Evolutionary conservation across 1,284 basidiomycete genomes (phyloP), one percentile per base, ranked within the genome.

Genomic region (Cerioporus squamosus): DNA sequence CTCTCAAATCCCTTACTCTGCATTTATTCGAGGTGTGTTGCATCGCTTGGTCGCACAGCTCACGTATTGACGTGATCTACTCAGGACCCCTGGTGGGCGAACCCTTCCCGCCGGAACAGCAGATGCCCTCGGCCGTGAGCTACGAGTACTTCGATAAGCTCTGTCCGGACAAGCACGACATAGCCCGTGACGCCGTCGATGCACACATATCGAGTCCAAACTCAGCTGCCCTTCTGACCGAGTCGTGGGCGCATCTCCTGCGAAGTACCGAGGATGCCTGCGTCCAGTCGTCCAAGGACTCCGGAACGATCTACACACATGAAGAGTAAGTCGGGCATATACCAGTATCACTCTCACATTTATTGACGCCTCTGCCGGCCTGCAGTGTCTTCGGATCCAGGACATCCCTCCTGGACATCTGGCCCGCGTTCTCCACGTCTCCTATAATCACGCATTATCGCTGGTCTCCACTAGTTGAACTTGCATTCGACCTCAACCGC

Each of bases 1-100:
- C 0, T 76, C 82, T 0, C 75, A 77, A 3, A 80, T 88, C 40
- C 88, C 88, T 0, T 68, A 88, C 23, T 83, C 85, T 33, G 84
- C 84, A 0, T 81, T 87, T 56, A 73, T 88, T n/a, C 76, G 80
- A 0, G 86, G 71, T 71, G 40, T 10, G 42, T 33, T 15, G 20
- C 6, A 18, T n/a, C 14, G 7, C 5, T 23, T 20, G 20, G 42
- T n/a, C 33, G 8, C 14, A n/a, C 14, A 23, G 33, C 18, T 4
- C 38, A 38, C 15, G n/a, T 24, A 5, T 31, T 2, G 9, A 31
- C 23, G 26, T 7, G 33, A 17, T 3, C 3, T 14, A 8, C 2
- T n/a, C 38, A 73, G 79, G 79, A 17, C 74, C 79, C 0, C 70
- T 74, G 39, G 77, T 79, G 2, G 79, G 79, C 67, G 74, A 23